Evolutionary conservation across 352 stramenopile genomes (phyloP).

Genomic region (Phytophthora sp.): DNA sequence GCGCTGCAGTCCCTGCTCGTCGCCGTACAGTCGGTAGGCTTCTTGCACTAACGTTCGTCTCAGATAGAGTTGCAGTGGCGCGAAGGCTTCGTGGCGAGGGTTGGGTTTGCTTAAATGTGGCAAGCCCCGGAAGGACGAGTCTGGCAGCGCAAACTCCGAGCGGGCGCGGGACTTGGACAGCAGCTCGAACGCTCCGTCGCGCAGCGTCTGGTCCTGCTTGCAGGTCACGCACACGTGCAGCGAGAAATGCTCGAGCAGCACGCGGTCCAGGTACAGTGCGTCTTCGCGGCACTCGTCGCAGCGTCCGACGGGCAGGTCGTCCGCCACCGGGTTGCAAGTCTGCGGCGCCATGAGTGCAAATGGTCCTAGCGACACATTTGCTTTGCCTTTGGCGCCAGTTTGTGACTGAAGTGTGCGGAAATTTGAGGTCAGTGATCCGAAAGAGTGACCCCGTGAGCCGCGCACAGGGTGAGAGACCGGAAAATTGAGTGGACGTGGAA

Average conservation of each 20-base stretch:
- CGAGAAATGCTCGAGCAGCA: slow-evolving; percentile 59
- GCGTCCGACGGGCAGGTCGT: slow-evolving; percentile 35
- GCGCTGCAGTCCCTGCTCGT: slow-evolving; percentile 42
- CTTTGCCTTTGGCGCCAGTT: not conserved
- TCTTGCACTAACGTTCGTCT: slow-evolving; percentile 58
- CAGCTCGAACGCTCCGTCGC: slow-evolving; percentile 61
- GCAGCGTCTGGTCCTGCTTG: slow-evolving; percentile 63
- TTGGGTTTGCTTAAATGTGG: slow-evolving; percentile 64
- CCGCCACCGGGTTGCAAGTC: not conserved
- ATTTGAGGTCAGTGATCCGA: not conserved
- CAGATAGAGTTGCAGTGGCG: slow-evolving; percentile 70
- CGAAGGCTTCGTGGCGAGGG: slow-evolving; percentile 68
- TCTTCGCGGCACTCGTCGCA: slow-evolving; percentile 62
- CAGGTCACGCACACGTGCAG: slow-evolving; percentile 65
- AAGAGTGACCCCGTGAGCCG: no score
- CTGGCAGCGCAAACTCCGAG: slow-evolving; percentile 61
- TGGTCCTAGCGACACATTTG: no score
- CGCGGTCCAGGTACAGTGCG: slow-evolving; percentile 50
- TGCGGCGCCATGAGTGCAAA: slow-evolving; percentile 8
- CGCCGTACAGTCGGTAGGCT: slow-evolving; percentile 55
- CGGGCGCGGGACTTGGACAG: slow-evolving; percentile 66
- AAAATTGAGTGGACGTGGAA: slow-evolving; percentile 32
- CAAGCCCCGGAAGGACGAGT: slow-evolving; percentile 62
- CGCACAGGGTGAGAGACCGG: no score
- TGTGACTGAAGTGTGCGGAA: not conserved